Percentiles rank a stretch among this genome's conserved stretches.
These are phyloP conservation scores for Paracorniculantispora psalliotae DNA, from an alignment of 2,329 filamentous ascomycete species.

Conservation along the genomic window DNA sequence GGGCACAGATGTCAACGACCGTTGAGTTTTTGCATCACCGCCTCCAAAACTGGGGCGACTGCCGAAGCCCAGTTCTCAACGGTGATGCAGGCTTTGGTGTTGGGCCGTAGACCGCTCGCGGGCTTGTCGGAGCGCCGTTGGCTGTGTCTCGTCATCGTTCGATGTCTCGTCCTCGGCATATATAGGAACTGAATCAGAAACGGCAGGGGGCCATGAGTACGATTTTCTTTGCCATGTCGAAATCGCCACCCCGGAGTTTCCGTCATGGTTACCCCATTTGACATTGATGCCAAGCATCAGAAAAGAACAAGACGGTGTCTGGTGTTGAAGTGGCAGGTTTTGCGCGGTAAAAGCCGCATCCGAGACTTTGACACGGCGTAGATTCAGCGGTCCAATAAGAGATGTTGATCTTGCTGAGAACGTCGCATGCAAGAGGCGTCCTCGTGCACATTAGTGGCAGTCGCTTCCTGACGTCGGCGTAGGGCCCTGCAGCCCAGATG, in stretches of 20 bases:
- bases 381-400: not conserved
- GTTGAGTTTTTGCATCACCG: slow-evolving; percentile 2
- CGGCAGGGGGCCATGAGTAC: not conserved
- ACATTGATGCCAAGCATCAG: too few species aligned
- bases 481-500: not conserved
- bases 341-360: not conserved
- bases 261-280: too few species aligned
- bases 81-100: not conserved
- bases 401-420: not conserved
- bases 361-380: not conserved
- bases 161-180: not conserved
- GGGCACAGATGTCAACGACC: slow-evolving; percentile 6
- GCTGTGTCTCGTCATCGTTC: not conserved
- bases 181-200: not conserved
- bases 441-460: slow-evolving; percentile 3
- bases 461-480: not conserved
- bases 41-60: not conserved
- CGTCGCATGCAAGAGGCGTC: not conserved
- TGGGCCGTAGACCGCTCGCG: too few species aligned
- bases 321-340: not conserved
- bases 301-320: not conserved
- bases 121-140: not conserved
- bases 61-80: slow-evolving; percentile 2
- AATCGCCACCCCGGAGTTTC: too few species aligned
- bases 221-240: too few species aligned